These are phyloP conservation scores for Blastosporella zonata DNA, from an alignment of 1,284 basidiomycete species.

Conservation along the genomic window DNA sequence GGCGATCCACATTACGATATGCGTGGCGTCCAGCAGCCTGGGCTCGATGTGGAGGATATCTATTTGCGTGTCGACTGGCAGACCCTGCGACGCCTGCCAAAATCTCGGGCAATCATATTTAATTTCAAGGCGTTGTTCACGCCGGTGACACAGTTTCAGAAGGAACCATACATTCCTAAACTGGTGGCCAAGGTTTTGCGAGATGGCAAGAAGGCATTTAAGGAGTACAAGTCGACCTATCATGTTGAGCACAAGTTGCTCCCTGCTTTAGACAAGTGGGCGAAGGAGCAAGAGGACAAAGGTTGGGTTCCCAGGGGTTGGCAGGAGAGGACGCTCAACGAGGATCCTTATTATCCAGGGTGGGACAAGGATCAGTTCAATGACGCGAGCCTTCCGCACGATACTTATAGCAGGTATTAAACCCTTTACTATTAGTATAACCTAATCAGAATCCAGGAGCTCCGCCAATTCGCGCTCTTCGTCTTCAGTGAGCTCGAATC, in stretches of 20 bases:
- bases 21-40: slow-evolving; percentile 32
- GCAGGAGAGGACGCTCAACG: slow-evolving; percentile 45
- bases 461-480: slow-evolving; percentile 82
- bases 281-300: slow-evolving; percentile 42
- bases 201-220: slow-evolving; percentile 35
- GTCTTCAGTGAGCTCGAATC: slow-evolving; percentile 59
- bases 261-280: slow-evolving; percentile 43
- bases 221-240: slow-evolving; percentile 42
- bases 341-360: slow-evolving; percentile 48
- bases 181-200: slow-evolving; percentile 39
- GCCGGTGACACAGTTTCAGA: slow-evolving; percentile 37
- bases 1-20: slow-evolving; percentile 32
- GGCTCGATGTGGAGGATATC: slow-evolving; percentile 38
- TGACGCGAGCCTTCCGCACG: background rate
- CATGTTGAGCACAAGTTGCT: slow-evolving; percentile 41
- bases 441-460: slow-evolving; percentile 48
- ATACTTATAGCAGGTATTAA: background rate
- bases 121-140: slow-evolving; percentile 54
- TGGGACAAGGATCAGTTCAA: slow-evolving; percentile 25
- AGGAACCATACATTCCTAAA: slow-evolving; percentile 45
- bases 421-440: background rate
- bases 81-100: slow-evolving; percentile 46
- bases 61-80: slow-evolving; percentile 53
- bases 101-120: slow-evolving; percentile 45
- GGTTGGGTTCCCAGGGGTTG: slow-evolving; percentile 44